These are phyloP conservation scores for Orobanche coerulescens DNA, from an alignment of 257 asterid species.

Conservation along the genomic window DNA sequence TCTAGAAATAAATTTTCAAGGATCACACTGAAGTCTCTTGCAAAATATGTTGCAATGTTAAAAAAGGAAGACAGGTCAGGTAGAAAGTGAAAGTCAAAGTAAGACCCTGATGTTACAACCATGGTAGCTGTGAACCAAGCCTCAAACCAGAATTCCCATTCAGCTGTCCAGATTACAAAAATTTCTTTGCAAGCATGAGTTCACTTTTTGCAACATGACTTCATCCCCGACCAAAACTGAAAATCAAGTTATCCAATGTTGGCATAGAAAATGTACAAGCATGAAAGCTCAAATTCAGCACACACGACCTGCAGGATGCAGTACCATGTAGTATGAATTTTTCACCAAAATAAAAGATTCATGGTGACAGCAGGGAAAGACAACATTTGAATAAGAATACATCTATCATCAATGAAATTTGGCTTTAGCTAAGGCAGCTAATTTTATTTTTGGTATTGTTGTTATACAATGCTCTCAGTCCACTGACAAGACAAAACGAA, in stretches of 20 bases:
- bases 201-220: background rate
- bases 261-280: background rate
- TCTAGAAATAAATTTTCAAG: background rate
- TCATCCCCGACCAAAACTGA: background rate
- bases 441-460: background rate
- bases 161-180: constrained; percentile 5
- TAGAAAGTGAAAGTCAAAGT: background rate
- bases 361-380: too few species aligned
- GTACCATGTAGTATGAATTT: too few species aligned
- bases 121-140: background rate
- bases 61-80: background rate
- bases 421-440: background rate
- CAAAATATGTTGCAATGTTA: too few species aligned
- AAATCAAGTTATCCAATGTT: background rate
- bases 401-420: background rate
- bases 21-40: constrained; percentile 6
- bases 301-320: too few species aligned
- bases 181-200: background rate
- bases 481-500: background rate
- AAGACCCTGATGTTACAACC: background rate
- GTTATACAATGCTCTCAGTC: background rate
- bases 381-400: too few species aligned
- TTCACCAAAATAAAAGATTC: too few species aligned
- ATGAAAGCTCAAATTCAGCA: background rate
- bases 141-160: background rate